Percentiles rank a stretch among this genome's conserved stretches.
These are phyloP conservation scores for Sextonia rubra DNA, from an alignment of 164 flowering plant genomes.

Conservation along the genomic window DNA sequence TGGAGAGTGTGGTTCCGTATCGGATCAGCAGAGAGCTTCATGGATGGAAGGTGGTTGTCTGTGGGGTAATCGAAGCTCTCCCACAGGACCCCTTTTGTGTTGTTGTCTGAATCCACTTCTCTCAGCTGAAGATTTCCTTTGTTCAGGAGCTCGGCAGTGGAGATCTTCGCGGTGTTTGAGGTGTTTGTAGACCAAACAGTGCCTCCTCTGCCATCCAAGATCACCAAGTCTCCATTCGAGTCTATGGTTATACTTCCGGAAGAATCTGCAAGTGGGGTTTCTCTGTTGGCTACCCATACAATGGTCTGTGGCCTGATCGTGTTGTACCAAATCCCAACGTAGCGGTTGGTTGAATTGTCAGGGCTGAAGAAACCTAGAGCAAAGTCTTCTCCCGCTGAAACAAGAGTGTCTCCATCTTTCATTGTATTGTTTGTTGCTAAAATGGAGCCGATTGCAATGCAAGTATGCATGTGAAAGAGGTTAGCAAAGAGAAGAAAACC, in stretches of 20 bases:
- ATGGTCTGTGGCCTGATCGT: no score
- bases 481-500: no score
- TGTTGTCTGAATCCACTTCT: constrained; percentile 5
- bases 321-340: no score
- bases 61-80: constrained; percentile 11
- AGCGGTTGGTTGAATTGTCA: no score
- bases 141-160: constrained; percentile 30
- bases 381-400: no score
- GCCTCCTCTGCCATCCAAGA: not conserved
- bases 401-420: constrained; percentile 7
- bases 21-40: constrained; percentile 23
- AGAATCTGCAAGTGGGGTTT: no score
- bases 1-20: not conserved
- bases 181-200: not conserved
- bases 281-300: no score
- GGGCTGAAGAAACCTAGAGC: no score
- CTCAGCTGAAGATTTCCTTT: constrained; percentile 40
- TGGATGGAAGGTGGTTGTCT: constrained; percentile 24
- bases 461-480: not conserved
- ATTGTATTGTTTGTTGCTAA: not conserved
- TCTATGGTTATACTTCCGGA: no score
- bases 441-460: constrained; percentile 5
- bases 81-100: not conserved
- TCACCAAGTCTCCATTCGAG: constrained; percentile 24
- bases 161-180: not conserved